These are phyloP conservation scores for Phylloporus sp. DNA, from an alignment of 1,284 basidiomycete genomes.

Conservation along the genomic window DNA sequence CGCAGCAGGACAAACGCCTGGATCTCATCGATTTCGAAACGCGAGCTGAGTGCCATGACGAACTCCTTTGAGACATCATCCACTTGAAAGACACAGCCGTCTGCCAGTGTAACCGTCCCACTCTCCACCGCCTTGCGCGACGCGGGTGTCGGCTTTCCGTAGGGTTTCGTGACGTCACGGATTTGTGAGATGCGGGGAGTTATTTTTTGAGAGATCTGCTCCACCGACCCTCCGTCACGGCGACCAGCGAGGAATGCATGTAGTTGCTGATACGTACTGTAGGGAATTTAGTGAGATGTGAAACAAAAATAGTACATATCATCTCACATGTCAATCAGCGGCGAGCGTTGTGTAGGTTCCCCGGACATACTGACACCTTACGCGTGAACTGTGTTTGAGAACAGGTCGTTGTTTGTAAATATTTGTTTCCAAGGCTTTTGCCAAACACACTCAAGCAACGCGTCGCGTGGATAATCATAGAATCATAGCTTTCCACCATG, in stretches of 20 bases:
- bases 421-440: slow-evolving; percentile 31
- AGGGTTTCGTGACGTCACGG: slow-evolving; percentile 58
- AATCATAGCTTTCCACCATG: too few relatives aligned
- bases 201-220: slow-evolving; percentile 62
- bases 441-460: slow-evolving; percentile 28
- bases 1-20: slow-evolving; percentile 73
- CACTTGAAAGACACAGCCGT: slow-evolving; percentile 63
- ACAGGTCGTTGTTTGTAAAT: slow-evolving; percentile 24
- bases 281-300: slow-evolving; percentile 1
- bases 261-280: slow-evolving; percentile 68
- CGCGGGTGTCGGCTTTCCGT: slow-evolving; percentile 66
- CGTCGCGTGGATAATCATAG: not conserved
- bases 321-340: slow-evolving; percentile 52
- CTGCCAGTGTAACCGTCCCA: slow-evolving; percentile 65
- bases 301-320: not conserved
- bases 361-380: slow-evolving; percentile 41
- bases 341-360: slow-evolving; percentile 50
- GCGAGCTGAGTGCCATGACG: slow-evolving; percentile 67
- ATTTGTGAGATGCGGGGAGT: slow-evolving; percentile 60
- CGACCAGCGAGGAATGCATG: slow-evolving; percentile 62
- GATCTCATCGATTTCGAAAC: slow-evolving; percentile 77
- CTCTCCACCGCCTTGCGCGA: slow-evolving; percentile 69
- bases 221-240: slow-evolving; percentile 56
- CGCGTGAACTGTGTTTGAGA: slow-evolving; percentile 13
- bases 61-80: slow-evolving; percentile 72